Base-by-base conservation (phyloP, 768 basidiomycete species). In the Lentinula sp. region DNA sequence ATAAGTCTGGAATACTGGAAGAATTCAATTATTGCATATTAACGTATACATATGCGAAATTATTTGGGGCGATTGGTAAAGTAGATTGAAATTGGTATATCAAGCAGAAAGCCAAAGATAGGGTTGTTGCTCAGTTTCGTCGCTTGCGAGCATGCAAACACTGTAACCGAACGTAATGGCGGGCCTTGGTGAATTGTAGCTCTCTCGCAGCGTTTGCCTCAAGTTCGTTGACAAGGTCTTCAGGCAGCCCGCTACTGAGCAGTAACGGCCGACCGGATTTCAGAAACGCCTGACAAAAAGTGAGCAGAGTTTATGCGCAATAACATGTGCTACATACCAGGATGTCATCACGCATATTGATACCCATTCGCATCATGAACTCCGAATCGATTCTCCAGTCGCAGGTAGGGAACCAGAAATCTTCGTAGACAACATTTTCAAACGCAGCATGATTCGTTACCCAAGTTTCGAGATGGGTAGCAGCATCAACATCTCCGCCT, bases 221-320 rank as follows among this genome's bases (percentile, higher is more conserved):
- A 16, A 91, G 70, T 35, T 80, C 73, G 60, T 84, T 74, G 21
- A 90, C 77, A 15, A 84, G 67, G 7, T 74, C 70, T 67, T 80
- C 78, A 2, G 84, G 70, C 32, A 90, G 66, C 4, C 88, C 90
- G 65, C 75, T 80, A 11, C 84, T 81, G 5, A 91, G 78, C 2
- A 92, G 78, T 45, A 91, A 74, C 21, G 88, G 86, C n/a, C 87
- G 77, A 16, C 82, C 85, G 0, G 85, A 84, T 64, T 77, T 78
- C 43, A 92, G 66, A 67, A 92, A 90, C 13, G 80, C 76, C 87
- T 91, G 63, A 18, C 62, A 15, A 50, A 46, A 21, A 52, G 58
- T 32, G 3, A 45, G 40, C 34, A n/a, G 31, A 32, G 15, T 3
- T 59, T 49, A 23, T 43, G 9, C 54, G 7, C 13, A 23, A 32